Evolutionary conservation across 1,139 yeast species (phyloP).

Genomic region (Pichia sp.): DNA sequence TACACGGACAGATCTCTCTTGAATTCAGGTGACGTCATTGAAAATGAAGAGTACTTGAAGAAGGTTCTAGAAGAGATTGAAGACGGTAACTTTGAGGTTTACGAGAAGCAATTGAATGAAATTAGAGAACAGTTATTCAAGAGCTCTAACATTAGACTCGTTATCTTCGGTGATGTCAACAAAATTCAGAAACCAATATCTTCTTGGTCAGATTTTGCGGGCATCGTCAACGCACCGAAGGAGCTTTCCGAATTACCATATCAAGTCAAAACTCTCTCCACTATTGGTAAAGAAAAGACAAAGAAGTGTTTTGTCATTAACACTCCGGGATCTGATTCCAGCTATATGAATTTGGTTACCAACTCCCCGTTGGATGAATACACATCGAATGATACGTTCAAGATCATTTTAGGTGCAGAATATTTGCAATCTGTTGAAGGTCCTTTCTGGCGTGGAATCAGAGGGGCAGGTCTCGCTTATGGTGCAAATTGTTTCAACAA

Average conservation of each 20-base stretch:
- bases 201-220: slow-evolving; percentile 49
- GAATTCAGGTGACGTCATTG: slow-evolving; percentile 59
- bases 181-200: slow-evolving; percentile 48
- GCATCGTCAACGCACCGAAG: slow-evolving; percentile 9
- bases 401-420: slow-evolving; percentile 66
- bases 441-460: slow-evolving; percentile 92
- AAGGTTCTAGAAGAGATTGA: slow-evolving; percentile 45
- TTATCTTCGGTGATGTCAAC: slow-evolving; percentile 63
- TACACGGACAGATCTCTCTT: slow-evolving; percentile 55
- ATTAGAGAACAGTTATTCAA: slow-evolving; percentile 53
- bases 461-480: slow-evolving; percentile 95
- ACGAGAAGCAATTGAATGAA: slow-evolving; percentile 48
- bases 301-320: slow-evolving; percentile 57
- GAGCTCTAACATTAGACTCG: slow-evolving; percentile 55
- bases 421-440: slow-evolving; percentile 89
- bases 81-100: slow-evolving; percentile 34
- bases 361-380: slow-evolving; percentile 55
- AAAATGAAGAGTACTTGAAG: slow-evolving; percentile 53
- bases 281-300: slow-evolving; percentile 47
- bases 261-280: slow-evolving; percentile 47
- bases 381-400: slow-evolving; percentile 59
- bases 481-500: slow-evolving; percentile 63
- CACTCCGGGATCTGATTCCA: slow-evolving; percentile 83
- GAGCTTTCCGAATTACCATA: slow-evolving; percentile 38
- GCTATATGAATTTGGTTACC: slow-evolving; percentile 60